These are phyloP conservation scores for Pinguiococcus pyrenoidosus DNA, from an alignment of 108 stramenopile genomes.

Conservation along the genomic window DNA sequence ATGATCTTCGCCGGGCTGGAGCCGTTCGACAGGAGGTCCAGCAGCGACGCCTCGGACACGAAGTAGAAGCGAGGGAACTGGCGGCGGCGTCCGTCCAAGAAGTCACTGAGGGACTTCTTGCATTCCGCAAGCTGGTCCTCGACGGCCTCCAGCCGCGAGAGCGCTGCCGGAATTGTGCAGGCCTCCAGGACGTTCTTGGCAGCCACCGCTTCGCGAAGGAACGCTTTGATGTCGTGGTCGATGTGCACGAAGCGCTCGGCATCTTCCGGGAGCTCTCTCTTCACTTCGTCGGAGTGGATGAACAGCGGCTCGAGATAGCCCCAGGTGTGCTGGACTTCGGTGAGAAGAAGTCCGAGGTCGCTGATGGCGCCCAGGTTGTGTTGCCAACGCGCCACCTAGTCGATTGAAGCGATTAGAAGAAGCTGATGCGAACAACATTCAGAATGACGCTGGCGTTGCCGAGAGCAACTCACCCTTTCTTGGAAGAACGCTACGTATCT, in stretches of 20 bases:
- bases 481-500: conserved; percentile 3
- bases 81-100: conserved; percentile 23
- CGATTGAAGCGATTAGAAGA: neutral
- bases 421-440: too few species aligned
- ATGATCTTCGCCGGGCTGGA: conserved; percentile 18
- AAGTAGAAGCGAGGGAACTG: conserved; percentile 30
- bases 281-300: conserved; percentile 28
- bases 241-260: conserved; percentile 22
- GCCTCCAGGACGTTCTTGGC: conserved; percentile 10
- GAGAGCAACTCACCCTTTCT: neutral
- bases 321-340: conserved; percentile 28
- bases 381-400: conserved; percentile 8
- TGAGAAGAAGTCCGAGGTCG: conserved; percentile 15
- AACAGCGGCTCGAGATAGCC: conserved; percentile 27
- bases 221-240: too few species aligned
- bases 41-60: conserved; percentile 28
- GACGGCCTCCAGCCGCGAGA: conserved; percentile 13
- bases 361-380: conserved; percentile 8
- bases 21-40: conserved; percentile 23
- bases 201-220: too few species aligned
- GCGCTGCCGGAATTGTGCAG: conserved; percentile 15
- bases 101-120: conserved; percentile 28
- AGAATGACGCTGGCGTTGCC: too few species aligned
- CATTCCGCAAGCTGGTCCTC: conserved; percentile 17
- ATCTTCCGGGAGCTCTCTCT: conserved; percentile 25